phyloP scores from a whole-genome alignment of 2,329 filamentous ascomycete genomes.

The Ophiocordyceps robertsii region DNA sequence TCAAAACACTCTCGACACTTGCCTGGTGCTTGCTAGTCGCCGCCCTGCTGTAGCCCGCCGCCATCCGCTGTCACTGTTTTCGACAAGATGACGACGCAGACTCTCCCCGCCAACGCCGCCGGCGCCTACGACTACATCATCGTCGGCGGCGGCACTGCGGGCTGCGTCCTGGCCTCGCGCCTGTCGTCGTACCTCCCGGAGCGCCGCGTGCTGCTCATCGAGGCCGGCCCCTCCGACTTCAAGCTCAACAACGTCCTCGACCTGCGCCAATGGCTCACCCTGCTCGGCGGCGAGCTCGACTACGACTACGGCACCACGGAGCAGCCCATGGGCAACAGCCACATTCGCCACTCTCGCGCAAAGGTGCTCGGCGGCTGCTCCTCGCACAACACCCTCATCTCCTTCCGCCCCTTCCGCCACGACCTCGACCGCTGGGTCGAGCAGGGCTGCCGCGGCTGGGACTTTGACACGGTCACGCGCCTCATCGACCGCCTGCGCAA shows the following conservation, averaged over 20 bases:
- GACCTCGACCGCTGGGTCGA: slow-evolving; percentile 76
- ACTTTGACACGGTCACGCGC: slow-evolving; percentile 71
- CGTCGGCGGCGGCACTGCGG: slow-evolving; percentile 74
- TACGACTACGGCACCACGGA: slow-evolving; percentile 85
- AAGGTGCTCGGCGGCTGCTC: slow-evolving; percentile 90
- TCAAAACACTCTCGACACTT: too few species aligned
- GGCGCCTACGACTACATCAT: slow-evolving; percentile 73
- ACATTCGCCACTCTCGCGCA: slow-evolving; percentile 82
- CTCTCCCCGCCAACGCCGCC: slow-evolving; percentile 49
- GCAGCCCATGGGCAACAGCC: slow-evolving; percentile 82
- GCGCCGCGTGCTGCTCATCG: slow-evolving; percentile 70
- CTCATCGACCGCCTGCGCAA: slow-evolving; percentile 75
- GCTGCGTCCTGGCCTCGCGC: slow-evolving; percentile 70
- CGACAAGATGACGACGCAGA: slow-evolving; percentile 48
- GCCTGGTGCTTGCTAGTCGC: too few species aligned
- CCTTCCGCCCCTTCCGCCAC: slow-evolving; percentile 82
- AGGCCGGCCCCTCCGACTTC: slow-evolving; percentile 81
- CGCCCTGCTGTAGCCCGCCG: not conserved
- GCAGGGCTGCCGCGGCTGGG: slow-evolving; percentile 73
- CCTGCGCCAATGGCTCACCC: slow-evolving; percentile 72
- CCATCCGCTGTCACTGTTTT: too few species aligned
- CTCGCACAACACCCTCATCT: slow-evolving; percentile 88
- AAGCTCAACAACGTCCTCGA: slow-evolving; percentile 78
- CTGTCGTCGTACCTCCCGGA: slow-evolving; percentile 73
- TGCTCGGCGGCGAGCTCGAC: slow-evolving; percentile 78